Base-by-base conservation (phyloP, 371 early-diverging fungal genomes). In the Syncephalastrum monosporum region DNA sequence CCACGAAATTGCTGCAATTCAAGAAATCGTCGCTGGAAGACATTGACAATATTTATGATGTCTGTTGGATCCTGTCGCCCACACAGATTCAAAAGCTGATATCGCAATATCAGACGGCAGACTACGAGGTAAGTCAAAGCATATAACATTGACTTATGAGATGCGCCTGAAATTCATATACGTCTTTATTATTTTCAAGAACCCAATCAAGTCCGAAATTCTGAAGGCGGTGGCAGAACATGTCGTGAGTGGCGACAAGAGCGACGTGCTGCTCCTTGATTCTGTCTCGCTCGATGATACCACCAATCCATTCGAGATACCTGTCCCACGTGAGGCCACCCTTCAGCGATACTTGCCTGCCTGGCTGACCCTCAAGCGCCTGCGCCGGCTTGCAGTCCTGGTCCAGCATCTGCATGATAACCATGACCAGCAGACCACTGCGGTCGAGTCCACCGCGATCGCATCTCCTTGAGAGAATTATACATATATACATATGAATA, bases 71-170 rank as follows among this genome's bases (percentile, higher is more conserved):
- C 67, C 79, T 98, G 50, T 95, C 93, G 59, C 90, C 94, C 3
- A 88, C 92, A 1, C 97, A 97, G 72, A 92, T 97, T 67, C 94
- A 95, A 73, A 97, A 97, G 78, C 73, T 99, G 41, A 88, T 98
- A 21, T 87, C 91, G 45, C 83, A 81, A 66, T 92, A 90, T 71
- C 86, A 83, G 45, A 81, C 82, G 60, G 82, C 87, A 4, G 91
- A 91, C 61, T 91, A 90, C 65, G 90, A 91, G 72, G 83, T 83
- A 56, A 29, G 46, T 21, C 12, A 12, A 13, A 19, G 12, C n/a
- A 8, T 5, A 45, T 53, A 21, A 1, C 19, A 12, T 16, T 3
- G 29, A 27, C 25, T 14, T 15, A 25, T 12, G 51, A 1, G 27
- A 23, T 50, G n/a, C n/a, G n/a, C n/a, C n/a, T 14, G 42, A 24